These are phyloP conservation scores for Alternaria novae-zelandiae DNA, from an alignment of 2,329 filamentous ascomycete genomes.

Conservation along the genomic window DNA sequence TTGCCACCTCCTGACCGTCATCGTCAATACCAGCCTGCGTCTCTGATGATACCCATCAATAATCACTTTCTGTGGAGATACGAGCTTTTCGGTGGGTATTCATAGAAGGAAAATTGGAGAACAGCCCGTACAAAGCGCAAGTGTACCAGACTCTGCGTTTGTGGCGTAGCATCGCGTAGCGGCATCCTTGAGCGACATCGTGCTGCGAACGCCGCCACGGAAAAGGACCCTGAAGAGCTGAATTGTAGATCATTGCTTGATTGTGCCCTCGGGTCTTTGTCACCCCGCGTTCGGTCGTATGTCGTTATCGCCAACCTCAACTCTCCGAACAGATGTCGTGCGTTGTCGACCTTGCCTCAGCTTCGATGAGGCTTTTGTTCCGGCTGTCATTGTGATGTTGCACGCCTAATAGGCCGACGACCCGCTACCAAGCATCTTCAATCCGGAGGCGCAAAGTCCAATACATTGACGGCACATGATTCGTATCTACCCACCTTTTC, in stretches of 20 bases:
- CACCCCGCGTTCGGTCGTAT: constrained; percentile 7
- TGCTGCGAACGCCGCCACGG: constrained; percentile 12
- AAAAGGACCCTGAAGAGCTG: constrained; percentile 26
- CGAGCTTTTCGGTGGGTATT: constrained; percentile 15
- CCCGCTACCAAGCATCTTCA: constrained; percentile 1
- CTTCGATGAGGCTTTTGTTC: background rate
- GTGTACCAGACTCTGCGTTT: constrained; percentile 6
- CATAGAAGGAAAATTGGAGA: constrained; percentile 24
- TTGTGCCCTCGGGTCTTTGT: background rate
- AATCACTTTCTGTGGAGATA: constrained; percentile 24
- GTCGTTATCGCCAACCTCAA: background rate
- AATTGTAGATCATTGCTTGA: constrained; percentile 25
- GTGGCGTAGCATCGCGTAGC: constrained; percentile 24
- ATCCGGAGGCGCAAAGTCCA: background rate
- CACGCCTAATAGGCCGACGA: background rate
- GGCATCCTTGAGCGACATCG: constrained; percentile 28
- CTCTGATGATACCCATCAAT: constrained; percentile 7
- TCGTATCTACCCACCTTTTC: background rate
- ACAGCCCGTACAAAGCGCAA: constrained; percentile 5
- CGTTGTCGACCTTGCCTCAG: background rate
- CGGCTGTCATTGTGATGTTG: background rate
- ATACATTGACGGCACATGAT: constrained; percentile 4
- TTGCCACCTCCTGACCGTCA: constrained; percentile 30
- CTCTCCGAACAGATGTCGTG: background rate
- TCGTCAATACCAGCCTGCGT: constrained; percentile 2